phyloP scores from a whole-genome alignment of 2,329 filamentous ascomycete species.

The Fusarium austroafricanum region DNA sequence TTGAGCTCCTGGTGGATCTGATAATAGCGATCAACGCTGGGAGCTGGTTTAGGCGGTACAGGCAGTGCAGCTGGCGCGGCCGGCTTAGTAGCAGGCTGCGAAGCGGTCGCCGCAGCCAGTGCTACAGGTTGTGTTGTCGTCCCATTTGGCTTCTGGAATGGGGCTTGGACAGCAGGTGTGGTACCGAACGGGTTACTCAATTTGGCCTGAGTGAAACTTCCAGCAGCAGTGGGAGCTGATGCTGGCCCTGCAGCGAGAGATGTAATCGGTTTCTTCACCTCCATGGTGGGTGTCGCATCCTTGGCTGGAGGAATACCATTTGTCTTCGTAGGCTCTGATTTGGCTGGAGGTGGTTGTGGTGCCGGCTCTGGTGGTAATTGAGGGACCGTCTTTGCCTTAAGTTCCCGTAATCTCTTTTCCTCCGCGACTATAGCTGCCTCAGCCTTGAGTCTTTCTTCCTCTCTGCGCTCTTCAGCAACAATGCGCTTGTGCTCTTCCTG shows the following conservation, averaged over 20 bases:
- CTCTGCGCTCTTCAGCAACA: slow-evolving; percentile 57
- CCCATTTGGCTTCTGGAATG: slow-evolving; percentile 38
- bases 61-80: slow-evolving; percentile 21
- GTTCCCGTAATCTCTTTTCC: slow-evolving; percentile 60
- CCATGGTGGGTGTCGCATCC: slow-evolving; percentile 36
- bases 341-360: slow-evolving; percentile 42
- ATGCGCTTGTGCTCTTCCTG: slow-evolving; percentile 59
- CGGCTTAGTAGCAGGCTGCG: slow-evolving; percentile 20
- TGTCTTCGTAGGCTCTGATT: slow-evolving; percentile 32
- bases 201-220: slow-evolving; percentile 41
- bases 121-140: slow-evolving; percentile 7
- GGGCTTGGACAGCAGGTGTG: slow-evolving; percentile 15
- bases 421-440: slow-evolving; percentile 61
- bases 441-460: slow-evolving; percentile 59
- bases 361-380: slow-evolving; percentile 55
- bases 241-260: slow-evolving; percentile 18
- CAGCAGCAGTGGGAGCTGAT: slow-evolving; percentile 32
- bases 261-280: slow-evolving; percentile 33
- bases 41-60: slow-evolving; percentile 10
- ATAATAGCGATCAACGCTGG: slow-evolving; percentile 57
- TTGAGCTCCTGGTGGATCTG: slow-evolving; percentile 77
- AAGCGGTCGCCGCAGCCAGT: neutral
- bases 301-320: slow-evolving; percentile 41
- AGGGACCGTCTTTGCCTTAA: slow-evolving; percentile 59
- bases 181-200: slow-evolving; percentile 40